phyloP scores from a whole-genome alignment of 2,329 filamentous ascomycete species.

The Aspergillus terreus region DNA sequence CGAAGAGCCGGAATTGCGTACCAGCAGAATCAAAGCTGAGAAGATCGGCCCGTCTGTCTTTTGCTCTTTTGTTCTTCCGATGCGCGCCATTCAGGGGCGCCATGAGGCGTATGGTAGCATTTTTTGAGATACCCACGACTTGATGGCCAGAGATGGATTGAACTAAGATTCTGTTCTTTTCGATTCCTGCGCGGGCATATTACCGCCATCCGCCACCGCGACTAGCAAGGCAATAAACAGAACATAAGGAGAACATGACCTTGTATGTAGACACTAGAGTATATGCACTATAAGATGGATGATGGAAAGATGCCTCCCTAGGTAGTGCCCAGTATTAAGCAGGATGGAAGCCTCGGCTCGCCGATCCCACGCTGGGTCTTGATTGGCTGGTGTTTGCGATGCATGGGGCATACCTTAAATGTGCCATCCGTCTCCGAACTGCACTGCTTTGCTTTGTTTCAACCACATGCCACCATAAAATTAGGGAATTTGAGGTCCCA shows the following conservation, averaged over 20 bases:
- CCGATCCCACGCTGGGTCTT: not conserved
- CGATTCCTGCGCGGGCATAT: not conserved
- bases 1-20: conserved; percentile 39
- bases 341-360: no score
- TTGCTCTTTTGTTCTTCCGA: not conserved
- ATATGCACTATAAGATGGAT: no score
- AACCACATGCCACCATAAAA: not conserved
- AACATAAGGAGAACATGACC: no score
- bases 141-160: not conserved
- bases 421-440: no score
- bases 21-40: conserved; percentile 15
- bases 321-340: no score
- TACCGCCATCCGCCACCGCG: no score
- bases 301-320: no score
- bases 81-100: not conserved
- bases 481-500: not conserved
- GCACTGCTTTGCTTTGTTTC: not conserved
- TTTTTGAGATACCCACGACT: conserved; percentile 8
- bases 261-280: no score
- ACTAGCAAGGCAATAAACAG: no score
- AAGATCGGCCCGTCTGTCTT: not conserved
- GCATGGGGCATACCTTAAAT: no score
- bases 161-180: not conserved
- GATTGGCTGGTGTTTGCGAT: not conserved
- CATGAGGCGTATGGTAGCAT: conserved; percentile 1